Evolutionary conservation across 768 basidiomycete species (phyloP).

Genomic region (Mycena epipterygia): DNA sequence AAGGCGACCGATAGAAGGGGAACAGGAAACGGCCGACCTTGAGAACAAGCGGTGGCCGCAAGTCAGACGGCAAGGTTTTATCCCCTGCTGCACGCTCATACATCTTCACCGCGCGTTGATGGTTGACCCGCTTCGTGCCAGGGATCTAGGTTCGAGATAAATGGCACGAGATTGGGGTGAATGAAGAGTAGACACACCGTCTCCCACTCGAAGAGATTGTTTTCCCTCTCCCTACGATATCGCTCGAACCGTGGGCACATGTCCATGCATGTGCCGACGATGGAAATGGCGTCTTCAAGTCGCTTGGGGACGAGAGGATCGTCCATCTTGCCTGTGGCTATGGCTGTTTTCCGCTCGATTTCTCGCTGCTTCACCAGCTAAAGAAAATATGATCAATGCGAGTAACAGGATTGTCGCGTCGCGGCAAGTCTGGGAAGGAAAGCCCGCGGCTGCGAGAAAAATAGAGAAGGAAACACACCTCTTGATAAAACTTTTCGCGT

Average conservation of each 20-base stretch:
- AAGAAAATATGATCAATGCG: conserved; percentile 33
- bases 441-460: conserved; percentile 14
- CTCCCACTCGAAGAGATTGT: conserved; percentile 90
- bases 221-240: conserved; percentile 90
- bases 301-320: conserved; percentile 85
- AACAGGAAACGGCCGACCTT: conserved; percentile 61
- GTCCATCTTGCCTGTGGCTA: conserved; percentile 89
- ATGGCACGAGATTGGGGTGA: conserved; percentile 26
- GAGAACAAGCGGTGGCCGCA: conserved; percentile 89
- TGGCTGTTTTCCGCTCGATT: conserved; percentile 77
- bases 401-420: conserved; percentile 20
- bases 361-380: conserved; percentile 84
- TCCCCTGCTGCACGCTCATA: conserved; percentile 97
- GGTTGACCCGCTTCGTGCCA: conserved; percentile 89
- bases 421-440: conserved; percentile 7
- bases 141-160: conserved; percentile 72
- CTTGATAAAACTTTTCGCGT: conserved; percentile 77
- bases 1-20: conserved; percentile 9
- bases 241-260: conserved; percentile 98
- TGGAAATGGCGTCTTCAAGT: conserved; percentile 91
- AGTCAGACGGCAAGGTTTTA: conserved; percentile 90
- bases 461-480: conserved; percentile 72
- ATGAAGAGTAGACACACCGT: conserved; percentile 70
- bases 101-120: conserved; percentile 90
- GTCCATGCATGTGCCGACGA: conserved; percentile 91